Evolutionary conservation across 202 grass and related monocot species (phyloP).

Genomic region (Schoenoplectus tabernaemontani): DNA sequence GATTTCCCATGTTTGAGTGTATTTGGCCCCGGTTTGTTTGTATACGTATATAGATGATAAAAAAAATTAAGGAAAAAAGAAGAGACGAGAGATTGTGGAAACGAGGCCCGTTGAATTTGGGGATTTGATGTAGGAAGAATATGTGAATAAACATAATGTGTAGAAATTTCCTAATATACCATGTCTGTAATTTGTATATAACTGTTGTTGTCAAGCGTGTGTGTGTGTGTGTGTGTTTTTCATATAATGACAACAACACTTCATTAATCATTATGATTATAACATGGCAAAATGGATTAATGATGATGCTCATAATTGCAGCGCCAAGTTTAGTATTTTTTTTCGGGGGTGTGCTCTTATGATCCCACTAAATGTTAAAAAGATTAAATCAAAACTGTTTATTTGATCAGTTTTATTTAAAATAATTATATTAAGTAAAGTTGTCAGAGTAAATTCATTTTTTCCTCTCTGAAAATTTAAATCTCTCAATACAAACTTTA

Average conservation of each 20-base stretch:
- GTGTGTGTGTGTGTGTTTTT: background rate
- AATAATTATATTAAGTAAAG: too few species aligned
- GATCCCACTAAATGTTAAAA: too few species aligned
- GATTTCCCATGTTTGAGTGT: background rate
- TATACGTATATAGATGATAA: constrained; percentile 13
- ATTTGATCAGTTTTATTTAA: too few species aligned
- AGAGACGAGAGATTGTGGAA: background rate
- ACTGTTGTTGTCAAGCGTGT: background rate
- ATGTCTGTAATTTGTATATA: constrained; percentile 19
- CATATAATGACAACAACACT: background rate
- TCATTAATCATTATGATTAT: background rate
- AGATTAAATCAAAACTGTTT: too few species aligned
- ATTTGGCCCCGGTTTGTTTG: constrained; percentile 5
- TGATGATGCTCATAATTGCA: background rate
- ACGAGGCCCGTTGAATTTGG: constrained; percentile 1
- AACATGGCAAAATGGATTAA: background rate
- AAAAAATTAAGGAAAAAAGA: background rate
- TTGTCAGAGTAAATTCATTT: too few species aligned
- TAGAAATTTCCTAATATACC: background rate
- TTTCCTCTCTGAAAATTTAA: too few species aligned
- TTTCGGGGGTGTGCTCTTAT: too few species aligned
- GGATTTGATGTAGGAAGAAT: constrained; percentile 12
- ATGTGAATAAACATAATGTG: constrained; percentile 17
- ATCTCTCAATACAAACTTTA: background rate
- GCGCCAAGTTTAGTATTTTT: too few species aligned